These are phyloP conservation scores for Prosopis cineraria DNA, from an alignment of 306 rosid species.

Conservation along the genomic window DNA sequence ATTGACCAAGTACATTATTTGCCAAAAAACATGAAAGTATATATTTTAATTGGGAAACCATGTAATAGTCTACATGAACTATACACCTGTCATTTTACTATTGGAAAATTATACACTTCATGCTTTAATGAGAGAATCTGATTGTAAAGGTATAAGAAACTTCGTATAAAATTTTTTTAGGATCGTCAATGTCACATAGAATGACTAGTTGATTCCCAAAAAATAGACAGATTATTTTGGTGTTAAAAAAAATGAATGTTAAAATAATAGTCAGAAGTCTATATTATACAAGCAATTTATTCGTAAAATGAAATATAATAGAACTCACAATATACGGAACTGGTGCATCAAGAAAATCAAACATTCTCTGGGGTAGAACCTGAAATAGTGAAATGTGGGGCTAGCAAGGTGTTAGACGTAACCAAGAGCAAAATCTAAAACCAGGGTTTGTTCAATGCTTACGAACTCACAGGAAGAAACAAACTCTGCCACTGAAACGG, in stretches of 20 bases:
- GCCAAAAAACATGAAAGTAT: no score
- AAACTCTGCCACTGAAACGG: conserved; percentile 99
- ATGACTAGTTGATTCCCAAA: neutral
- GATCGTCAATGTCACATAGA: neutral
- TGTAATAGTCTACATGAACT: neutral
- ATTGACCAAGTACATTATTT: no score
- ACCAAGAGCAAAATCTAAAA: conserved; percentile 22
- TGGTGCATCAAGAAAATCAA: conserved; percentile 96
- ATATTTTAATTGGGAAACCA: neutral
- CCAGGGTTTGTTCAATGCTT: conserved; percentile 19
- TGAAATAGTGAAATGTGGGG: conserved; percentile 60
- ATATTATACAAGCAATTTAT: conserved; percentile 20
- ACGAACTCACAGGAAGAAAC: conserved; percentile 84
- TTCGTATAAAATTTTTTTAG: neutral
- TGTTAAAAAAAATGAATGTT: neutral
- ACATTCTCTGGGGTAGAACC: conserved; percentile 83
- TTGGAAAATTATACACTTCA: no score
- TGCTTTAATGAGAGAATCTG: no score
- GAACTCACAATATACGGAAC: conserved; percentile 92
- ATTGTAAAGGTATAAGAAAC: neutral
- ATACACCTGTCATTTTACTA: neutral
- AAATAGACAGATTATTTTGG: neutral
- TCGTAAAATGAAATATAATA: conserved; percentile 21
- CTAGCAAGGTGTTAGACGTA: conserved; percentile 33
- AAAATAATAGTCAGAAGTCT: conserved; percentile 7